phyloP scores from a whole-genome alignment of 2,329 filamentous ascomycete species.

The Aspergillus eucalypticola region DNA sequence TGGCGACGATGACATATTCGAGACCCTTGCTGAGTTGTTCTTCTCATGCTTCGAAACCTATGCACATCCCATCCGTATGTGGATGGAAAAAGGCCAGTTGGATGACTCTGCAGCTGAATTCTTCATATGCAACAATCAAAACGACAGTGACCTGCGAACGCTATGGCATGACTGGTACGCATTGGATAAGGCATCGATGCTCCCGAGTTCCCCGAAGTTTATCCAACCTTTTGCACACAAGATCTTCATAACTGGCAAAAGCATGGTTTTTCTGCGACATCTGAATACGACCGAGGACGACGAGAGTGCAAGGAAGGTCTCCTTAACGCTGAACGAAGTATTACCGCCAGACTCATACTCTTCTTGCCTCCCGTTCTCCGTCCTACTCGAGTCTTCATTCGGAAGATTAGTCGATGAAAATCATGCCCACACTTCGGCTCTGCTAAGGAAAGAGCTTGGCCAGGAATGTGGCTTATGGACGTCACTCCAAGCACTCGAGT shows the following conservation, averaged over 20 bases:
- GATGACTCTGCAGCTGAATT: slow-evolving; percentile 66
- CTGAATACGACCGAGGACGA: slow-evolving; percentile 53
- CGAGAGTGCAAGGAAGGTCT: slow-evolving; percentile 37
- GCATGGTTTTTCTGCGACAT: slow-evolving; percentile 76
- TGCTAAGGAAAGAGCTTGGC: slow-evolving; percentile 67
- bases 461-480: slow-evolving; percentile 66
- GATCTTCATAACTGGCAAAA: slow-evolving; percentile 87
- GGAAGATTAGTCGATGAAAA: slow-evolving; percentile 75
- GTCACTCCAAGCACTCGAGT: slow-evolving; percentile 66
- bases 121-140: slow-evolving; percentile 66
- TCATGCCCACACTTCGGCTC: slow-evolving; percentile 67
- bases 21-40: slow-evolving; percentile 68
- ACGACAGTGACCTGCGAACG: slow-evolving; percentile 59
- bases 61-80: slow-evolving; percentile 72
- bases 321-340: slow-evolving; percentile 33
- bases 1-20: slow-evolving; percentile 63
- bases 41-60: slow-evolving; percentile 82
- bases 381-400: slow-evolving; percentile 71
- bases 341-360: slow-evolving; percentile 42
- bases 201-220: slow-evolving; percentile 71
- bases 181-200: slow-evolving; percentile 59
- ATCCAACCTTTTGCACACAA: slow-evolving; percentile 67
- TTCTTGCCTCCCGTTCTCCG: slow-evolving; percentile 51
- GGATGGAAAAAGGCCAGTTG: slow-evolving; percentile 81
- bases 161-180: slow-evolving; percentile 77